Evolutionary conservation across 2,329 filamentous ascomycete species (phyloP).

Genomic region (Setomelanomma holmii): DNA sequence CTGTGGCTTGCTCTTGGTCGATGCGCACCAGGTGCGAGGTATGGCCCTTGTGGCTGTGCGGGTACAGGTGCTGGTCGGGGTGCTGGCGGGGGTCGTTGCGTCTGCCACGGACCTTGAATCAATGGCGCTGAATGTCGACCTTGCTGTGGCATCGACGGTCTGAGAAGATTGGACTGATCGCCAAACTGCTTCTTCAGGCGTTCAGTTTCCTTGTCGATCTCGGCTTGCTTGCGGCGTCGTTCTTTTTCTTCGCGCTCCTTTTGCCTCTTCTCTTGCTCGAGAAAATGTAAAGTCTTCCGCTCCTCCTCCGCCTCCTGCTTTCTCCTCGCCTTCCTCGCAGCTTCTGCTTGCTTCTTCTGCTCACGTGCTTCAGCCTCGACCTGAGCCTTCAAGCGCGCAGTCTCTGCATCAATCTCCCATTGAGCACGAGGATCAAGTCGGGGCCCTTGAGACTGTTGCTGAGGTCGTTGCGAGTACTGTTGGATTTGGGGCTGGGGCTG

Average conservation of each 20-base stretch:
- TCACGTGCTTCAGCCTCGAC: conserved; percentile 53
- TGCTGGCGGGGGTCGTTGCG: conserved; percentile 15
- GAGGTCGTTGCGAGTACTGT: conserved; percentile 46
- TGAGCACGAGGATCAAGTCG: conserved; percentile 58
- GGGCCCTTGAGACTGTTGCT: conserved; percentile 14
- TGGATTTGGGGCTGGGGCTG: conserved; percentile 3
- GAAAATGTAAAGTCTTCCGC: conserved; percentile 40
- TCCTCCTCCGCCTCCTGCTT: conserved; percentile 65
- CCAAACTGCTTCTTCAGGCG: conserved; percentile 74
- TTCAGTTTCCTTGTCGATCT: conserved; percentile 75
- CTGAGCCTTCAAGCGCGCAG: conserved; percentile 54
- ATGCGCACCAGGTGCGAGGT: conserved; percentile 30
- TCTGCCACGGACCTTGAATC: conserved; percentile 21
- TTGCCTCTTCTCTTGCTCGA: conserved; percentile 55
- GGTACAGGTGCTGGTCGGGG: conserved; percentile 12
- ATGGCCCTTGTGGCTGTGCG: conserved; percentile 29
- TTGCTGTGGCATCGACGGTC: conserved; percentile 23
- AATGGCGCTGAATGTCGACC: conserved; percentile 33
- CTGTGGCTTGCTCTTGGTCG: conserved; percentile 41
- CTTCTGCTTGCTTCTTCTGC: conserved; percentile 54
- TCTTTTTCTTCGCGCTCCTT: conserved; percentile 73
- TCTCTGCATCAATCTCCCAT: conserved; percentile 61
- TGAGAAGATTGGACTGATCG: conserved; percentile 43
- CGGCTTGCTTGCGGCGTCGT: conserved; percentile 59
- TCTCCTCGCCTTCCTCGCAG: conserved; percentile 62